These are phyloP conservation scores for Neofusicoccum laricinum DNA, from an alignment of 2,329 filamentous ascomycete genomes.

Conservation along the genomic window DNA sequence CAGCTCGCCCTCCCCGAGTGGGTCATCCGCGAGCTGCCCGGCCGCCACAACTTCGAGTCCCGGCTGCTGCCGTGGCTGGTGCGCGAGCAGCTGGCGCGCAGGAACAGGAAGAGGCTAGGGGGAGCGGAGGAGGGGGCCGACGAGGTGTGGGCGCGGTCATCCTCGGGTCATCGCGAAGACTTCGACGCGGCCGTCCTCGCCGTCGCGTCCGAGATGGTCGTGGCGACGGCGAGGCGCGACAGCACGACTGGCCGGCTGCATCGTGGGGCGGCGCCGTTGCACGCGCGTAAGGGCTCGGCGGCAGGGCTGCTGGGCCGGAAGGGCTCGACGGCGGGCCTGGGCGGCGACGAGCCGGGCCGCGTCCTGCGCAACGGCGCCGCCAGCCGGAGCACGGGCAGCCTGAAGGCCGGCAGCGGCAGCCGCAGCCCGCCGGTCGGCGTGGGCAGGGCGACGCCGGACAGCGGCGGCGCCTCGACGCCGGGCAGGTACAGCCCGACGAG, in stretches of 20 bases:
- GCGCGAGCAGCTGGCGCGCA: not conserved
- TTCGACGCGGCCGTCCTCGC: too few relatives aligned
- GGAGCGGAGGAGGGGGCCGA: not conserved
- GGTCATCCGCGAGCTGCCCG: conserved; percentile 6
- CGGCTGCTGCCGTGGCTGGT: conserved; percentile 3
- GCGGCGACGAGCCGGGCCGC: too few relatives aligned
- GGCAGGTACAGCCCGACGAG: too few relatives aligned
- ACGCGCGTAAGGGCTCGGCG: not conserved
- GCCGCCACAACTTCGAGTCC: conserved; percentile 9
- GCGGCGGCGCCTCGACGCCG: too few relatives aligned
- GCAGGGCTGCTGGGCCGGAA: not conserved
- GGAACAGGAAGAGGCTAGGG: not conserved
- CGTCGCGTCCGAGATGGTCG: too few relatives aligned
- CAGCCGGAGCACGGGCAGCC: not conserved
- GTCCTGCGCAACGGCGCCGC: too few relatives aligned
- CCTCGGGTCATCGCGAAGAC: too few relatives aligned
- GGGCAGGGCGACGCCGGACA: not conserved
- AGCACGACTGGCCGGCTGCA: not conserved
- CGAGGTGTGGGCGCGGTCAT: not conserved
- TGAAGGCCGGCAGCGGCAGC: not conserved
- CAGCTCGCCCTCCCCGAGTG: conserved; percentile 1
- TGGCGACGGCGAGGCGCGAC: not conserved
- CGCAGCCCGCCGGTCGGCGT: not conserved
- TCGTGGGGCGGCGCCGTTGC: not conserved
- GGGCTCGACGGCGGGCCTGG: not conserved